Evolutionary conservation across 805 yeast genomes (phyloP).

Genomic region (Kodamaea hsintzibuensis): DNA sequence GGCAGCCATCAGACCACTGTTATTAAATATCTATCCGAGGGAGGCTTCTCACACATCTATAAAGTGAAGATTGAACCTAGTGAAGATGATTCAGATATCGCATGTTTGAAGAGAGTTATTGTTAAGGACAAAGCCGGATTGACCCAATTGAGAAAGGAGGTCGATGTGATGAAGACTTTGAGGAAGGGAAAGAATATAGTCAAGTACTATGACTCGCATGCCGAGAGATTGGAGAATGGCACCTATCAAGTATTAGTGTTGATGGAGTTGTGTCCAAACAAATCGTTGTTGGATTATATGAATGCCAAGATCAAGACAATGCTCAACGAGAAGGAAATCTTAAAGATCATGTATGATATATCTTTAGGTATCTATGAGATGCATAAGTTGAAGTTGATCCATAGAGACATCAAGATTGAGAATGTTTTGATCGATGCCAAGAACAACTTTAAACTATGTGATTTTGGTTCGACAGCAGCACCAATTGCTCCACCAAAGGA

Average conservation of each 20-base stretch:
- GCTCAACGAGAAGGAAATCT: constrained; percentile 71
- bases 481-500: constrained; percentile 72
- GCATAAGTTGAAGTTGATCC: constrained; percentile 81
- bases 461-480: constrained; percentile 86
- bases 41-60: constrained; percentile 83
- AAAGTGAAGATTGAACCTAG: constrained; percentile 55
- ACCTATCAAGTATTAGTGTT: constrained; percentile 83
- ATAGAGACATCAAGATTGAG: constrained; percentile 92
- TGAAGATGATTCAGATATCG: constrained; percentile 48
- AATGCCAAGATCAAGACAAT: constrained; percentile 80
- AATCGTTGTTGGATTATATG: constrained; percentile 88
- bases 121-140: constrained; percentile 72
- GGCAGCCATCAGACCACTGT: constrained; percentile 42
- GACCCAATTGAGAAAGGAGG: constrained; percentile 67
- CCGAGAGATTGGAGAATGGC: constrained; percentile 54
- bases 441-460: constrained; percentile 79
- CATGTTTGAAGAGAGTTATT: constrained; percentile 72
- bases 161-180: constrained; percentile 73
- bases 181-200: constrained; percentile 60
- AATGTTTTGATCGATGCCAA: constrained; percentile 79
- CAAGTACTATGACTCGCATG: constrained; percentile 73
- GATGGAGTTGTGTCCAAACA: constrained; percentile 91
- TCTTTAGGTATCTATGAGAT: constrained; percentile 77
- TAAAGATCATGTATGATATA: constrained; percentile 82
- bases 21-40: constrained; percentile 43